A percentile compares a stretch with the other conserved stretches of the same genome.
phyloP scores from a whole-genome alignment of 1,139 yeast genomes.

The Zygoascus meyerae region DNA sequence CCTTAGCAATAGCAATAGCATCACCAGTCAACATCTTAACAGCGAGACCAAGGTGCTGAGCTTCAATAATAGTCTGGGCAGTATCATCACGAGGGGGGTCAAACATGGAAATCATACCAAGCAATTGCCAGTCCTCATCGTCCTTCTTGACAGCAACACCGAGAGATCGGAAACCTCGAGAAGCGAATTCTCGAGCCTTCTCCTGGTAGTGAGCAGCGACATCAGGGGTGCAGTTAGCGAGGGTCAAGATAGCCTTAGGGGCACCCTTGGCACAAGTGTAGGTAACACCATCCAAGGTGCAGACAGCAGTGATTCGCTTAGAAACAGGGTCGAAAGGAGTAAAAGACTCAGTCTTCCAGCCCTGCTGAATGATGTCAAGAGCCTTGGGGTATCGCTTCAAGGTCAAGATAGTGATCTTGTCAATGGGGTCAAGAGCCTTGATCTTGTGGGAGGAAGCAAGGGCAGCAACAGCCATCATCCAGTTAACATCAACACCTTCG shows the following conservation, averaged over 20 bases:
- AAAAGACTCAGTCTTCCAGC: constrained; percentile 88
- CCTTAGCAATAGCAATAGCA: constrained; percentile 98
- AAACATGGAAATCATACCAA: constrained; percentile 98
- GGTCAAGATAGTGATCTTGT: constrained; percentile 50
- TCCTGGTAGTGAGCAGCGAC: constrained; percentile 91
- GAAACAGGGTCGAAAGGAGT: constrained; percentile 98
- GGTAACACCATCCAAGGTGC: constrained; percentile 95
- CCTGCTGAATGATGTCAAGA: constrained; percentile 85
- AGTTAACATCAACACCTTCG: constrained; percentile 61
- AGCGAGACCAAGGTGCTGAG: constrained; percentile 87
- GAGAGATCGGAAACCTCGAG: constrained; percentile 97
- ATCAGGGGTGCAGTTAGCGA: constrained; percentile 94
- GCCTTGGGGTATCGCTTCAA: constrained; percentile 69
- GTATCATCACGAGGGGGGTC: constrained; percentile 99
- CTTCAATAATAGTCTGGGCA: constrained; percentile 93
- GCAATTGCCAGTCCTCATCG: constrained; percentile 97
- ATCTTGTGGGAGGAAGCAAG: constrained; percentile 66
- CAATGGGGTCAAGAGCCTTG: constrained; percentile 67
- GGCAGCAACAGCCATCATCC: constrained; percentile 68
- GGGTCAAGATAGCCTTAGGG: constrained; percentile 96
- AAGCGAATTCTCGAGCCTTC: constrained; percentile 95
- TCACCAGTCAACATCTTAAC: constrained; percentile 99
- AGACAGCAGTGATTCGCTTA: constrained; percentile 91
- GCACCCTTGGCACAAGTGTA: constrained; percentile 97
- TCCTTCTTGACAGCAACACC: constrained; percentile 99